Evolutionary conservation across 1,139 yeast species (phyloP), one percentile per base, ranked within the genome.

Genomic region (Kazachstania sp.): DNA sequence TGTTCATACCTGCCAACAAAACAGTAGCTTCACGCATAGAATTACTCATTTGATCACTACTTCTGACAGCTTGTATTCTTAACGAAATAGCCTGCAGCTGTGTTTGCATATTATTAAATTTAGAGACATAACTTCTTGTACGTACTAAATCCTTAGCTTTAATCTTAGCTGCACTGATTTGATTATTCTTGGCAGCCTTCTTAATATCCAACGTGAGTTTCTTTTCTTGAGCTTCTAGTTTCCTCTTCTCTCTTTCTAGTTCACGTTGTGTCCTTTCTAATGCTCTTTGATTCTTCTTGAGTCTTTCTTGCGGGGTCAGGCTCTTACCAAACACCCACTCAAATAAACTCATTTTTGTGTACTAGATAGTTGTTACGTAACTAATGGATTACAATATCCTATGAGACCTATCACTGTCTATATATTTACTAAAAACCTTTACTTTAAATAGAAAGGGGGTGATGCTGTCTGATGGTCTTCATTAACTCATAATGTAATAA

Each of bases 261-360:
- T 94, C 98, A 45, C 98, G 74, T 66, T 88, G 97, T 0, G 98
- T 88, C 57, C 92, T 81, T 60, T 92, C 98, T 39, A 92, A 73
- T 4, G 96, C 94, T 49, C 98, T 72, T 70, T 92, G 98, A 67
- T 92, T 95, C 79, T 85, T 88, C 56, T 97, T 81, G 62, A 92
- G 78, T 64, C 90, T 75, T 69, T 92, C 98, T 63, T 88, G 97
- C 7, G 98, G 97, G 43, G 98, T 88, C 56, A 86, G 71, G 64
- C 83, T 78, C 73, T 88, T 86, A 15, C 98, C 98, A 69, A 92
- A 92, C 28, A 87, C 88, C 97, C 97, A 92, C 63, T 88, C 95
- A 57, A 90, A 77, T 58, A 88, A 68, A 59, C 77, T 82, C 81
- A 77, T 77, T 13, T 4, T 26, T 37, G 11, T 16, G 13, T 16